Evolutionary conservation across 306 rosid species (phyloP).

Genomic region (Medicago lupulina): DNA sequence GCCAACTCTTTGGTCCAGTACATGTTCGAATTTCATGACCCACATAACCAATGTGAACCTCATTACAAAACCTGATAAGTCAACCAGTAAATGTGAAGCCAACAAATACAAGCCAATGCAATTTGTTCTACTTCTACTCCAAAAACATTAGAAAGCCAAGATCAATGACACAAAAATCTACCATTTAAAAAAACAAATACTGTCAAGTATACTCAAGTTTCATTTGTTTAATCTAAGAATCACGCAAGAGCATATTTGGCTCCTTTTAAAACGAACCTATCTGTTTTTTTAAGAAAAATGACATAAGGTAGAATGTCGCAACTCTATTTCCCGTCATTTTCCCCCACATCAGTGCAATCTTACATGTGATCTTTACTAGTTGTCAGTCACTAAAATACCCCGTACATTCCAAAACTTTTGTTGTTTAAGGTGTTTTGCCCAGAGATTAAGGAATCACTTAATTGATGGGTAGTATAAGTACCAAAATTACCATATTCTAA

Average conservation of each 20-base stretch:
- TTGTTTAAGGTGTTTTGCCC: not conserved
- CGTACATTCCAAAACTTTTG: not conserved
- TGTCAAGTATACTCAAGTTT: not conserved
- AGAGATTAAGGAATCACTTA: not conserved
- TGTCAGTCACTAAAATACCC: not conserved
- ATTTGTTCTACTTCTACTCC: slow-evolving; percentile 16
- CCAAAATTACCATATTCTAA: not conserved
- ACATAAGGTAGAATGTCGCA: not conserved
- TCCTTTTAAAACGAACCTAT: not conserved
- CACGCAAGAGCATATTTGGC: not conserved
- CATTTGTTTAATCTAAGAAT: not conserved
- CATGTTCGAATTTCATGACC: slow-evolving; percentile 90
- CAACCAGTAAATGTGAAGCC: slow-evolving; percentile 22
- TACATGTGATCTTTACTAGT: not conserved
- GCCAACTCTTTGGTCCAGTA: slow-evolving; percentile 66
- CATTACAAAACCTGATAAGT: slow-evolving; percentile 62
- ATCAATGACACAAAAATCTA: slow-evolving; percentile 9
- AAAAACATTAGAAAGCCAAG: slow-evolving; percentile 22
- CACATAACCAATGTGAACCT: slow-evolving; percentile 72
- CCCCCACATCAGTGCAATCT: not conserved
- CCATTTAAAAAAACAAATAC: not conserved
- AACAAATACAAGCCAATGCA: slow-evolving; percentile 20
- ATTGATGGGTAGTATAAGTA: not conserved
- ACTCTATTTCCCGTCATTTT: not conserved
- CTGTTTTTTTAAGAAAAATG: not conserved